These are phyloP conservation scores for Aeschynomene evenia DNA, from an alignment of 306 rosid genomes.

Conservation along the genomic window DNA sequence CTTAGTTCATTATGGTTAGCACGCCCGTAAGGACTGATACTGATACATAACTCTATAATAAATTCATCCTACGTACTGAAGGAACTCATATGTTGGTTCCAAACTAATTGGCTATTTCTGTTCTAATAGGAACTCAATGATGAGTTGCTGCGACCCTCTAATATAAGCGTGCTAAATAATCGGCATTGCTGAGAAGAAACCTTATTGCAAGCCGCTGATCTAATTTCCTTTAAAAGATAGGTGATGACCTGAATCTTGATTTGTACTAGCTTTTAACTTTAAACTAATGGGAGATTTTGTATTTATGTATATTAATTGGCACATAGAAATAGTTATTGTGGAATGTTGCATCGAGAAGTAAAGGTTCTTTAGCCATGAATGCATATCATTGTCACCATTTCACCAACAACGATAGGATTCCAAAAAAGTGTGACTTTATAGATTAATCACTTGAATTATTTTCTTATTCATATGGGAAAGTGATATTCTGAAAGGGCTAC, in stretches of 20 bases:
- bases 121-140: slow-evolving; percentile 25
- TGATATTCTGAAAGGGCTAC: background rate
- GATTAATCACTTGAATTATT: background rate
- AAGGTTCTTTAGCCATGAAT: background rate
- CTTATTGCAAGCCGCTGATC: slow-evolving; percentile 17
- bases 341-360: background rate
- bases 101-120: slow-evolving; percentile 22
- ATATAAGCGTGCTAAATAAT: background rate
- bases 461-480: background rate
- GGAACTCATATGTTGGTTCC: background rate
- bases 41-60: background rate
- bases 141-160: slow-evolving; percentile 18
- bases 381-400: background rate
- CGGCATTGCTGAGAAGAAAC: slow-evolving; percentile 9
- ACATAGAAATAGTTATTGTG: background rate
- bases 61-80: slow-evolving; percentile 5
- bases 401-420: background rate
- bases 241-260: slow-evolving; percentile 11
- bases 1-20: slow-evolving; percentile 89
- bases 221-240: slow-evolving; percentile 25
- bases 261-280: slow-evolving; percentile 15
- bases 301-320: background rate
- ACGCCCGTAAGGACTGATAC: slow-evolving; percentile 51
- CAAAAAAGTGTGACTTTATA: background rate
- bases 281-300: slow-evolving; percentile 18